A percentile compares a stretch with the other conserved stretches of the same genome.
Evolutionary conservation across 495 filamentous ascomycete species (phyloP).

Genomic region (Saxophila tyrrhenica): DNA sequence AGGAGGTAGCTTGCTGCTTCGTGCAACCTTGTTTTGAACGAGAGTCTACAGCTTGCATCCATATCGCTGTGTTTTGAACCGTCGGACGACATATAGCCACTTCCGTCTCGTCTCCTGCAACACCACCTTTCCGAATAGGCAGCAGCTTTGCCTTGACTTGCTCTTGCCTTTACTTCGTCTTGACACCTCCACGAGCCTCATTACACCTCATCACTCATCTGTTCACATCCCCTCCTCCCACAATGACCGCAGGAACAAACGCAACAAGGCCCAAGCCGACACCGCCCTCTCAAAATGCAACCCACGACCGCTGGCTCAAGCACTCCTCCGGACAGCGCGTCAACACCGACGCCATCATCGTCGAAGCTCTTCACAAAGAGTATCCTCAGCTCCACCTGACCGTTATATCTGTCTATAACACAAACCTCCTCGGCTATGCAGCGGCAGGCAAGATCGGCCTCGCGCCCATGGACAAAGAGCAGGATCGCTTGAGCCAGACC

Average conservation of each 20-base stretch:
- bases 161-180: neutral
- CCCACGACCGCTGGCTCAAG: slow-evolving; percentile 16
- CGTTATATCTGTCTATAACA: slow-evolving; percentile 25
- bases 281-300: slow-evolving; percentile 18
- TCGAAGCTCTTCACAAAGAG: slow-evolving; percentile 35
- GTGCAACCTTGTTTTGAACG: too few species aligned
- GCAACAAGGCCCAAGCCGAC: slow-evolving; percentile 3
- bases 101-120: neutral
- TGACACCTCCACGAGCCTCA: neutral
- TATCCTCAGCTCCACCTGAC: slow-evolving; percentile 42
- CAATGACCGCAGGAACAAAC: neutral
- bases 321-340: slow-evolving; percentile 38
- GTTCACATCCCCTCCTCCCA: neutral
- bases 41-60: too few species aligned
- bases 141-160: neutral
- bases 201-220: neutral
- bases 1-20: too few species aligned
- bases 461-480: slow-evolving; percentile 29
- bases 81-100: neutral
- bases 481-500: slow-evolving; percentile 32
- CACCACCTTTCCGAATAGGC: neutral
- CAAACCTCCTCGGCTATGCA: slow-evolving; percentile 42
- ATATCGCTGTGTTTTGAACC: too few species aligned
- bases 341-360: slow-evolving; percentile 42
- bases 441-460: slow-evolving; percentile 36